Percentiles rank a stretch among this genome's conserved stretches.
These are phyloP conservation scores for Vigna trinervia DNA, from an alignment of 306 rosid species.

Conservation along the genomic window DNA sequence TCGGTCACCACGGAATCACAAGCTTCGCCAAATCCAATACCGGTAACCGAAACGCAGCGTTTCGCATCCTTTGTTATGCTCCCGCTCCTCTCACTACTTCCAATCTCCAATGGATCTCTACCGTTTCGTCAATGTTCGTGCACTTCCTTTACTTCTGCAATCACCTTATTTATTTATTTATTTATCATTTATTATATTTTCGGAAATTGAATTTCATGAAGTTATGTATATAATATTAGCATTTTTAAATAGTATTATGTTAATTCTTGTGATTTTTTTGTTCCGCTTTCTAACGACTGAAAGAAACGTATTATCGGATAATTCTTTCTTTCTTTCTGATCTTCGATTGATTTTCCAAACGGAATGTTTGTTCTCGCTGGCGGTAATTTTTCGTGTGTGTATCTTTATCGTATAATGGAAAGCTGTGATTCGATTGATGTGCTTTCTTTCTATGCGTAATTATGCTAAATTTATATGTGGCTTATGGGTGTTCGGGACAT, in stretches of 20 bases:
- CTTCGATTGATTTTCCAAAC: neutral
- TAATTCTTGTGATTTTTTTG: neutral
- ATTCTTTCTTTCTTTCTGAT: neutral
- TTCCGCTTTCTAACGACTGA: neutral
- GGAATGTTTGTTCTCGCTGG: neutral
- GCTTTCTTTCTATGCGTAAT: neutral
- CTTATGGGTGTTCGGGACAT: constrained; percentile 40
- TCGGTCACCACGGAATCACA: constrained; percentile 39
- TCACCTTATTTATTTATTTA: neutral
- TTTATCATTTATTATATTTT: neutral
- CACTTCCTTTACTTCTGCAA: neutral
- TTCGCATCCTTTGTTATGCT: constrained; percentile 59
- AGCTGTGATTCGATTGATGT: neutral
- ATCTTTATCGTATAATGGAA: neutral
- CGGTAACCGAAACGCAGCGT: constrained; percentile 33
- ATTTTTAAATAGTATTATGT: neutral
- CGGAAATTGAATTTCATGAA: too few species aligned
- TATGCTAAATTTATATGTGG: constrained; percentile 28
- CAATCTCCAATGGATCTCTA: constrained; percentile 69
- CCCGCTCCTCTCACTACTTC: constrained; percentile 59
- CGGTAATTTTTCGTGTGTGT: constrained; percentile 15
- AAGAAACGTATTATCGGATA: neutral
- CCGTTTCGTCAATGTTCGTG: constrained; percentile 65
- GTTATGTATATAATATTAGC: neutral
- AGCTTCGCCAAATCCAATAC: constrained; percentile 34